Evolutionary conservation across 441 rosid species (phyloP).

Genomic region (Brassica hybrid): DNA sequence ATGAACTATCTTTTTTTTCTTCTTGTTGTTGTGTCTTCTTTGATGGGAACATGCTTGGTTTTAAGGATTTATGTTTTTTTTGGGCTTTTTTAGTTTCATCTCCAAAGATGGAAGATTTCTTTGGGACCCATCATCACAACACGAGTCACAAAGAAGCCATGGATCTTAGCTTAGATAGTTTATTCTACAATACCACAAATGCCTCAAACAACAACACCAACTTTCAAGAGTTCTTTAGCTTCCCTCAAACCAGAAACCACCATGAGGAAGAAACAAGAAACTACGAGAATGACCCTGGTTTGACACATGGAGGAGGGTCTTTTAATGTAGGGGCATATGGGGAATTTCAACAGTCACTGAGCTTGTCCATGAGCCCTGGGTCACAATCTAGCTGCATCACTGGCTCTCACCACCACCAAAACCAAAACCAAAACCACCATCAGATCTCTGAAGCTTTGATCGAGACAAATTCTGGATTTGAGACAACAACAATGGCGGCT

Average conservation of each 20-base stretch:
- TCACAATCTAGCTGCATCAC: slow-evolving; percentile 92
- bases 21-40: slow-evolving; percentile 31
- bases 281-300: slow-evolving; percentile 50
- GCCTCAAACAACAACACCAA: slow-evolving; percentile 51
- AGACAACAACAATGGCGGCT: slow-evolving; percentile 40
- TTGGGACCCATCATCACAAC: slow-evolving; percentile 79
- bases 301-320: slow-evolving; percentile 57
- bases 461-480: slow-evolving; percentile 43
- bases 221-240: slow-evolving; percentile 51
- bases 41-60: slow-evolving; percentile 43
- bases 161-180: slow-evolving; percentile 86
- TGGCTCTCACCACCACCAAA: slow-evolving; percentile 63
- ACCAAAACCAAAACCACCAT: slow-evolving; percentile 36
- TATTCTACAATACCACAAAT: slow-evolving; percentile 56
- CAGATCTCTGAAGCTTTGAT: slow-evolving; percentile 44
- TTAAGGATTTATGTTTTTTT: slow-evolving; percentile 25
- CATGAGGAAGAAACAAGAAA: slow-evolving; percentile 46
- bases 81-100: slow-evolving; percentile 56
- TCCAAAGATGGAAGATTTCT: slow-evolving; percentile 96
- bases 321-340: slow-evolving; percentile 65
- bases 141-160: slow-evolving; percentile 65
- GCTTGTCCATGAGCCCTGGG: slow-evolving; percentile 98
- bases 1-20: slow-evolving; percentile 24
- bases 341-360: slow-evolving; percentile 85
- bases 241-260: slow-evolving; percentile 52